phyloP scores from a whole-genome alignment of 148 eudicot species.

The Polygonum maritimum region DNA sequence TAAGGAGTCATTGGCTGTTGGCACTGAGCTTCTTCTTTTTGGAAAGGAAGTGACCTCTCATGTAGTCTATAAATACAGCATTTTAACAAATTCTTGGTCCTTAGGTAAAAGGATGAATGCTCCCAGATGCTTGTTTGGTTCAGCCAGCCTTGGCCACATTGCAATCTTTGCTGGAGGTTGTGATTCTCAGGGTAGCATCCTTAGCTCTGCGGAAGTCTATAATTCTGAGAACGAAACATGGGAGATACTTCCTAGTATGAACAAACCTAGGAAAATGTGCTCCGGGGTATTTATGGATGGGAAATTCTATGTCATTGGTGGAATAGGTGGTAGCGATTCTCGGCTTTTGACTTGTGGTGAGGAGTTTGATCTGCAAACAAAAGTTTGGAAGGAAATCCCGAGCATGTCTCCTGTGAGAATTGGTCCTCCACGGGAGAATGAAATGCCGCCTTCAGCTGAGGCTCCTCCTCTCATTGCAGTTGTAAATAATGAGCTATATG shows the following conservation, averaged over 20 bases:
- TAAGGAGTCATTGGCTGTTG: slow-evolving; percentile 89
- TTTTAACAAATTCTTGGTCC: slow-evolving; percentile 69
- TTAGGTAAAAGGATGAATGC: slow-evolving; percentile 59
- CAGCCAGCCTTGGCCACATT: slow-evolving; percentile 71
- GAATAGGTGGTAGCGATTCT: slow-evolving; percentile 38
- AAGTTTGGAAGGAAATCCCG: slow-evolving; percentile 56
- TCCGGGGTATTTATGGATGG: slow-evolving; percentile 85
- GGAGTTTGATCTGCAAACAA: slow-evolving; percentile 51
- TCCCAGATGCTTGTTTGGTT: slow-evolving; percentile 85
- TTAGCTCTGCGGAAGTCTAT: slow-evolving; percentile 56
- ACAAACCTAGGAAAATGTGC: slow-evolving; percentile 67
- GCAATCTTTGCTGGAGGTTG: slow-evolving; percentile 91
- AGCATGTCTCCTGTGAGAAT: slow-evolving; percentile 66
- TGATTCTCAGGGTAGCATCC: slow-evolving; percentile 38
- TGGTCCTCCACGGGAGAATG: slow-evolving; percentile 27
- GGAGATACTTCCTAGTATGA: slow-evolving; percentile 58
- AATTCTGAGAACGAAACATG: slow-evolving; percentile 61
- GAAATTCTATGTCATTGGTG: slow-evolving; percentile 90
- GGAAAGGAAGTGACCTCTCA: slow-evolving; percentile 54
- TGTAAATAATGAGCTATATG: slow-evolving; percentile 66
- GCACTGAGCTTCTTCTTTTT: slow-evolving; percentile 81
- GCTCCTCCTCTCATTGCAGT: slow-evolving; percentile 92
- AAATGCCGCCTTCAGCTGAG: slow-evolving; percentile 41
- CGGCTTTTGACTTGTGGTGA: slow-evolving; percentile 65
- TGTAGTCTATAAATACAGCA: slow-evolving; percentile 53